Evolutionary conservation across 139 green algal species (phyloP).

Genomic region (Coelastrella sp.): DNA sequence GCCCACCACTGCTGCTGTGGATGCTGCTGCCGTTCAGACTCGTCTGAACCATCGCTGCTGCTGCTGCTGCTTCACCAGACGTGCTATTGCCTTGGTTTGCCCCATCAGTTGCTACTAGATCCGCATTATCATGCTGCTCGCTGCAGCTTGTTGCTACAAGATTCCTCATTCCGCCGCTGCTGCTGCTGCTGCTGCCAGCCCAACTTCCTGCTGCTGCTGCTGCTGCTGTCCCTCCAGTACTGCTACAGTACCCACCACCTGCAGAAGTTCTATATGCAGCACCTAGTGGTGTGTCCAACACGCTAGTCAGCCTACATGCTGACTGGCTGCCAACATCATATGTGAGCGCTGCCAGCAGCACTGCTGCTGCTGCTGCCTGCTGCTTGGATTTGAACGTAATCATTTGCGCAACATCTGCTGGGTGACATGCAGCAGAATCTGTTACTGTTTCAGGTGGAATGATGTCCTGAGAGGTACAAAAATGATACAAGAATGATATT

Average conservation of each 20-base stretch:
- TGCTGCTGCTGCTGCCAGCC: neutral
- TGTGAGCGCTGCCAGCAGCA: conserved; percentile 18
- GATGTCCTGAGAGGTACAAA: neutral
- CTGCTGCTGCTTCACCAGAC: conserved; percentile 12
- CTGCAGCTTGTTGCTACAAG: neutral
- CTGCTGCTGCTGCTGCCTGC: conserved; percentile 18
- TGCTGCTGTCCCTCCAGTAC: neutral
- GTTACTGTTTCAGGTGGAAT: neutral
- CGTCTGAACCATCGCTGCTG: neutral
- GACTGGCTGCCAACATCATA: neutral
- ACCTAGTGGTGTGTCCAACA: neutral
- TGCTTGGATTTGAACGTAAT: conserved; percentile 26
- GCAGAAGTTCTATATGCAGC: conserved; percentile 22
- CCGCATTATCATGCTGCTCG: no score
- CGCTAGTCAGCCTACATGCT: conserved; percentile 4
- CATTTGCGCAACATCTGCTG: neutral
- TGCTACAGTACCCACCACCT: neutral
- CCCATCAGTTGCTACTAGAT: no score
- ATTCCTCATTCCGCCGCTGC: neutral
- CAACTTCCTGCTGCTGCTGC: neutral
- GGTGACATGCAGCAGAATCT: neutral
- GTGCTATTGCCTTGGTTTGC: no score
- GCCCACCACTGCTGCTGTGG: conserved; percentile 8
- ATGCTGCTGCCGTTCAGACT: neutral
- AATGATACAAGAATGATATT: no score